Evolutionary conservation across 441 rosid genomes (phyloP), one percentile per base, ranked within the genome.

Genomic region (Viola pubescens): DNA sequence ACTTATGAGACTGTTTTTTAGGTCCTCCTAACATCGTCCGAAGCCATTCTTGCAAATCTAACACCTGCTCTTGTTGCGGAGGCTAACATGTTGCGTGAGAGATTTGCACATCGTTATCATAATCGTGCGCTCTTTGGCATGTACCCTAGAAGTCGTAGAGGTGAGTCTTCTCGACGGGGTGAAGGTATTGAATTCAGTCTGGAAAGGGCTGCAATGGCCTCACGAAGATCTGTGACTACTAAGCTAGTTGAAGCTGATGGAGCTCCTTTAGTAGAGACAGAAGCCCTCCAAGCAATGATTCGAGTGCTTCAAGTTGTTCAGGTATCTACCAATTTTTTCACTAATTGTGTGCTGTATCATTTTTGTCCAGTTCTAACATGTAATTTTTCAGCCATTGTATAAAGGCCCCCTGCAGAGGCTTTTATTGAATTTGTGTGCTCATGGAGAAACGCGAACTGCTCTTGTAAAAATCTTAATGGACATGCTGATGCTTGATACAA

Each of bases 1-100:
- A 58, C 54, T 26, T 58, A 37, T 52, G 3, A 26, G 12, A 34
- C 61, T 61, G 72, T 57, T 26, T 62, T 61, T 61, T 77, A 94
- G 99, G 99, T 94, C 68, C 91, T 94, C 58, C 72, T 94, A 60
- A 94, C 97, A 39, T 94, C 99, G 34, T 86, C 96, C 39, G 99
- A 94, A 83, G 97, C 97, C 64, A 82, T 94, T 70, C 95, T 94
- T 71, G 94, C 99, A 65, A 94, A 88, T 81, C 88, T 94, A 71
- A 94, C 99, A 13, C 99, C 99, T 62, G 99, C 96, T 5, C 92
- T 94, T 67, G 96, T 94, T 61, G 95, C 97, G 64, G 99, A 94
- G 89, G 99, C 99, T 54, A 90, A 86, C 76, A 83, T 94, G 99
- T 70, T 94, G 70, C 92, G 99, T 11, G 99, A 94, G 74, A 86